Base-by-base conservation (phyloP, 176 grass and related monocot genomes). In the Oryza glumipatula region DNA sequence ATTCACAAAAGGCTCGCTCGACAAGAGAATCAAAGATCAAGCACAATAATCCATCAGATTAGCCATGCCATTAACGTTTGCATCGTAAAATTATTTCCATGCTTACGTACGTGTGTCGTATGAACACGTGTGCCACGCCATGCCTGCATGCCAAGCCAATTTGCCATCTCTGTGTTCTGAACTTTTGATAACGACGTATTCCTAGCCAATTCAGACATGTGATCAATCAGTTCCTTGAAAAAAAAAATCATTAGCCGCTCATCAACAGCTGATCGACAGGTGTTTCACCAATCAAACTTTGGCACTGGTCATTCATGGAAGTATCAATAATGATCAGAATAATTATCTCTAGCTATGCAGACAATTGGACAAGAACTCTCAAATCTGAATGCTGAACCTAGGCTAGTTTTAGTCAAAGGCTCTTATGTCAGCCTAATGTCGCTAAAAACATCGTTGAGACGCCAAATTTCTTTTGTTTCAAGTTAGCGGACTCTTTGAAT, bases 371-470 rank as follows among this genome's bases (percentile, higher is more conserved):
- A 10, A 22, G 21, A 63, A 63, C 58, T 63, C 58, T 63, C 21
- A 3, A 63, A 23, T 9, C 54, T 58, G 58, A 63, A 63, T n/a
- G 54, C 16, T 16, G 10, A 16, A 22, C 13, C 43, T 70, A 36
- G 3, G 30, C 22, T 58, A 81, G 69, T 65, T 33, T 43, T 45
- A 76, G 85, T 81, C 72, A 70, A 82, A 80, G 19, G 61, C 35
- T 9, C 38, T 33, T 9, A 51, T 65, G 69, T 80, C 44, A 56
- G 60, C 77, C 15, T 56, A 76, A 80, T 28, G 16, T 73, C 32
- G 2, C 80, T 56, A 33, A 61, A 48, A 87, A 19, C 64, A 26
- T 68, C 17, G 24, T 19, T 35, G 19, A 47, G 35, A 33, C 61
- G 19, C 16, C 33, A 22, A 81, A 69, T 76, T 82, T 76, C 45